Base-by-base conservation (phyloP, 331 rosid genomes). In the Arachis monticola region DNA sequence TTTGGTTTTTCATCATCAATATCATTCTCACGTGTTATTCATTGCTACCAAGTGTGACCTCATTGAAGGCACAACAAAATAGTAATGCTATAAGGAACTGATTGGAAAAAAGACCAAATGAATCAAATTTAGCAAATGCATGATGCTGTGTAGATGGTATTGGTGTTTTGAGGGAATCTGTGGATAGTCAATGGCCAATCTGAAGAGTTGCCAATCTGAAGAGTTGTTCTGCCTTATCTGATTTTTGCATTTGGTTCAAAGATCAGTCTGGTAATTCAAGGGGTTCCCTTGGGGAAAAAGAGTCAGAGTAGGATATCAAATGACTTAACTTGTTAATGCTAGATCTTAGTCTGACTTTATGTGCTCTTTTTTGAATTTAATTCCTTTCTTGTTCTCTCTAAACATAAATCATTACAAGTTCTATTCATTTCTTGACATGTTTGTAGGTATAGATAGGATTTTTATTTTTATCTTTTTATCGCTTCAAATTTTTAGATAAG, bases 201-300 rank as follows among this genome's bases (percentile, higher is more conserved):
- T 17, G 22, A 17, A 17, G 22, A 17, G 22, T 17, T 17, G 22
- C 22, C 22, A 17, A 44, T 72, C 12, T 64, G 53, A 64, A 55
- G 77, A 64, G 60, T 53, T 55, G 46, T 7, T 47, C 66, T 46
- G 10, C 42, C 65, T 41, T 7, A 60, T 68, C 38, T 6, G 12
- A 35, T 57, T 60, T 58, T 58, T 58, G 45, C 35, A 48, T 69
- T 56, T 22, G 51, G 64, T 51, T 69, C 69, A 52, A 48, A 69
- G 60, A 8, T 40, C 32, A 50, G 38, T 60, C 50, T 60, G 64
- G 56, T 30, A 41, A 59, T 14, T 57, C 44, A 46, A 27, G 22
- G 11, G 68, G 17, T 45, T 64, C 56, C 67, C 60, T 56, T 53
- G 67, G 79, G 64, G 60, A 76, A 75, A 17, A 17, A 31, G 61